Percentiles rank a stretch among this genome's conserved stretches.
phyloP scores from a whole-genome alignment of 257 asterid genomes.

The Penstemon newberryi region DNA sequence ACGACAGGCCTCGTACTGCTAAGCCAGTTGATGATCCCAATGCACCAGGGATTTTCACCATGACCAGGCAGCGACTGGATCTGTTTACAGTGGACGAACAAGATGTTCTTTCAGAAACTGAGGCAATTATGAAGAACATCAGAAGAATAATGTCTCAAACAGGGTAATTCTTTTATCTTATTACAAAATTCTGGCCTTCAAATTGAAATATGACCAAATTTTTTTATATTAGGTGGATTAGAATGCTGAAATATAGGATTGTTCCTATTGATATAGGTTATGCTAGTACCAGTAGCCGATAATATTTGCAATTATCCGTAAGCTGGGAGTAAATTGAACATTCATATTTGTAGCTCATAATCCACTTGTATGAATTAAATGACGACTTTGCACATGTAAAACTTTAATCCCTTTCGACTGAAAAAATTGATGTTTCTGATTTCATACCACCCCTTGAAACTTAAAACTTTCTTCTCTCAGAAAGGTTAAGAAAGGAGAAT shows the following conservation, averaged over 20 bases:
- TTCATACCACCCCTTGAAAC: background rate
- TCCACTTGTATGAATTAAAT: background rate
- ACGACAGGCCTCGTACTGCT: conserved; percentile 45
- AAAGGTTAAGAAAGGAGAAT: background rate
- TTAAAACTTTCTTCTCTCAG: conserved; percentile 7
- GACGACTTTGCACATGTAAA: conserved; percentile 10
- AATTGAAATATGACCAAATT: conserved; percentile 7
- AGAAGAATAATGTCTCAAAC: conserved; percentile 65
- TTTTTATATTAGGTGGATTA: conserved; percentile 10
- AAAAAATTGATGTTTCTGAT: conserved; percentile 5
- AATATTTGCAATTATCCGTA: background rate
- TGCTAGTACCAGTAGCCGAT: conserved; percentile 1
- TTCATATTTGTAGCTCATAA: conserved; percentile 7
- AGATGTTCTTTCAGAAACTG: conserved; percentile 64
- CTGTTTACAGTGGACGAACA: conserved; percentile 79
- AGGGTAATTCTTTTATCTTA: conserved; percentile 49
- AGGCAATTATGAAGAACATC: conserved; percentile 66
- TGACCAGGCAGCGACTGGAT: conserved; percentile 70
- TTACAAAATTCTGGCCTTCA: conserved; percentile 8
- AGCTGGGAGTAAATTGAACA: background rate
- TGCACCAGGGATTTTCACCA: conserved; percentile 45
- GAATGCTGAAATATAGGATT: conserved; percentile 9
- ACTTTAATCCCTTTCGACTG: background rate
- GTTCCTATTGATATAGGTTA: background rate
- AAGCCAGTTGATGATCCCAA: conserved; percentile 52